Base-by-base conservation (phyloP, 1,139 yeast species). In the Kluyveromyces sp. region DNA sequence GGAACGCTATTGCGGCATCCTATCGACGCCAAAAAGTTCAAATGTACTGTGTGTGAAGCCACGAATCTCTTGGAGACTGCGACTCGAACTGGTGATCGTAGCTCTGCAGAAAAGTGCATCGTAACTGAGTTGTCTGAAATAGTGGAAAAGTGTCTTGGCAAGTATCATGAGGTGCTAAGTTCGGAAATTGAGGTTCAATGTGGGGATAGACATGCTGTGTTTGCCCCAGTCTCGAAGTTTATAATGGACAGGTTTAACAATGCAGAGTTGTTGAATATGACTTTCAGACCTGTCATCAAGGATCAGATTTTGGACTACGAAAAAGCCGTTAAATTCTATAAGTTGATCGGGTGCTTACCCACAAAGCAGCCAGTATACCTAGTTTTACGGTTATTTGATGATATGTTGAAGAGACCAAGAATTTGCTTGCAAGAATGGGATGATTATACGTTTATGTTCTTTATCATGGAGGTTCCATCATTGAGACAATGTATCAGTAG, bases 391-490 rank as follows among this genome's bases (percentile, higher is more conserved):
- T 76, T 80, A 0, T 72, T 75, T 1, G 63, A 71, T 35, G 70
- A 70, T 13, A 63, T 77, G 7, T 60, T 82, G 26, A 73, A 70
- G 45, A 66, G 77, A 32, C 73, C 78, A 0, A 64, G 66, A 12
- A 22, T 37, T 17, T 13, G 30, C 26, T 77, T 0, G 50, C 64
- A 3, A 61, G 57, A 67, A 38, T 81, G 85, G 83, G 30, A 31
- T 11, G 29, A 32, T 18, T 22, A 22, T 3, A 13, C 30, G 6
- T 38, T 38, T 18, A 52, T 82, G 1, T 60, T 82, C 17, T 73
- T 83, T 2, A 58, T 82, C n/a, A 60, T 80, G 44, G 85, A 80
- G 46, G 73, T 78, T 17, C 92, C 92, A 0, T 69, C 74, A 13
- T 60, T 82, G 6, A 64, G 74, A 3, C 65, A 68, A 29, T 71